Conservation (phyloP, 805 yeast genomes). For the Myxozyma geophila region DNA sequence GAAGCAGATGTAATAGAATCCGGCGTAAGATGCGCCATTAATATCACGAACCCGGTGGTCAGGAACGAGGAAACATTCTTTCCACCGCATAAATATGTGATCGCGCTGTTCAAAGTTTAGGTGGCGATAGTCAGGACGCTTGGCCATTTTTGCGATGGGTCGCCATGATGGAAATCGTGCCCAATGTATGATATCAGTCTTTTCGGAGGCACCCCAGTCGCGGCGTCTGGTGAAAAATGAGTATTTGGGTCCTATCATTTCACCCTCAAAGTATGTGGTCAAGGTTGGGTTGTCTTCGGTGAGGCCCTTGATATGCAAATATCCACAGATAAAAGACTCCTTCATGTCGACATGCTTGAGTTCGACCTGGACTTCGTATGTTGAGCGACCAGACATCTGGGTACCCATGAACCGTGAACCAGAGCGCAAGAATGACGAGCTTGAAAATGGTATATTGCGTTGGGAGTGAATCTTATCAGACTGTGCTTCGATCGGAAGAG, state of each 20-base stretch:
- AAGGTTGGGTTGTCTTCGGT: slow-evolving; percentile 65
- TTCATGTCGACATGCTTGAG: slow-evolving; percentile 68
- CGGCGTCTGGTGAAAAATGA: slow-evolving; percentile 63
- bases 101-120: slow-evolving; percentile 48
- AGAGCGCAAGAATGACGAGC: slow-evolving; percentile 58
- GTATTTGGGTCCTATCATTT: slow-evolving; percentile 63
- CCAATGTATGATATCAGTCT: slow-evolving; percentile 70
- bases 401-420: slow-evolving; percentile 67
- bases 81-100: slow-evolving; percentile 89
- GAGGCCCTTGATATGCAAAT: slow-evolving; percentile 63
- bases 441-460: slow-evolving; percentile 22
- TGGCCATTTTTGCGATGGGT: slow-evolving; percentile 39
- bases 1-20: slow-evolving; percentile 86
- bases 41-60: slow-evolving; percentile 68
- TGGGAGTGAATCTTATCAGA: slow-evolving; percentile 16
- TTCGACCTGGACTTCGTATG: slow-evolving; percentile 70
- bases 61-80: slow-evolving; percentile 83
- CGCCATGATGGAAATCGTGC: slow-evolving; percentile 58
- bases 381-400: slow-evolving; percentile 69
- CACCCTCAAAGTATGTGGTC: slow-evolving; percentile 74
- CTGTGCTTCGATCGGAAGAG: slow-evolving; percentile 26
- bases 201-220: slow-evolving; percentile 66
- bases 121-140: slow-evolving; percentile 42
- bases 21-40: slow-evolving; percentile 84
- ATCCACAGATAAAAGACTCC: slow-evolving; percentile 60